phyloP scores from a whole-genome alignment of 2,329 filamentous ascomycete species.

The Pseudocercospora vitis region DNA sequence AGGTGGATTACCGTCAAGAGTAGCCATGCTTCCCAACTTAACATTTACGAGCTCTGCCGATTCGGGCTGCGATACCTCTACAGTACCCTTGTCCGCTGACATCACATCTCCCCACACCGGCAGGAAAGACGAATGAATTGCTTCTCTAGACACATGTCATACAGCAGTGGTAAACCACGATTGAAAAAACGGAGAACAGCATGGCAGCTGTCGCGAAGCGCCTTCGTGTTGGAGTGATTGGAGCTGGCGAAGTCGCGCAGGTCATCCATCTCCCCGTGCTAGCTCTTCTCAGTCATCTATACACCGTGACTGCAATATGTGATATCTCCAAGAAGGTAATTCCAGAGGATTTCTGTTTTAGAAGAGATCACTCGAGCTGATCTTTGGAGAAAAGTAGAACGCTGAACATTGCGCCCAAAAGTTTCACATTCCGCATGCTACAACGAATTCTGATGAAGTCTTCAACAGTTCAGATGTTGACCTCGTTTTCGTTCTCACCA shows the following conservation, averaged over 20 bases:
- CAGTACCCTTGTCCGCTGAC: too few species aligned
- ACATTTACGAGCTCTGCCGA: too few species aligned
- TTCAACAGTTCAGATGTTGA: conserved; percentile 49
- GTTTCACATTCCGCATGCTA: conserved; percentile 38
- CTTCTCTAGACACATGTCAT: too few species aligned
- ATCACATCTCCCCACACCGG: too few species aligned
- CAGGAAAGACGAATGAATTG: too few species aligned
- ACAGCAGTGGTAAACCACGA: too few species aligned
- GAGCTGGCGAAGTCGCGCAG: conserved; percentile 47
- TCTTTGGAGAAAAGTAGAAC: too few species aligned
- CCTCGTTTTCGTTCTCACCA: conserved; percentile 55
- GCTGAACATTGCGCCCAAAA: conserved; percentile 43
- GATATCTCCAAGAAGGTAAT: conserved; percentile 50
- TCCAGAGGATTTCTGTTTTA: neutral
- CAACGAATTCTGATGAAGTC: conserved; percentile 45
- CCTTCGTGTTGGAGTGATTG: conserved; percentile 46
- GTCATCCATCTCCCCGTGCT: conserved; percentile 57
- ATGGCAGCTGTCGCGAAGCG: conserved; percentile 4
- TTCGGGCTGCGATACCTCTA: too few species aligned
- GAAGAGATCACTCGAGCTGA: too few species aligned
- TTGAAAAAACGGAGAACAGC: too few species aligned
- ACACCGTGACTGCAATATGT: conserved; percentile 52
- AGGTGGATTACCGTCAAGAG: too few species aligned
- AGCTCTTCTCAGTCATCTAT: conserved; percentile 47
- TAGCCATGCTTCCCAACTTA: too few species aligned